Evolutionary conservation across 2,329 filamentous ascomycete genomes (phyloP).

Genomic region (Calycina marina): DNA sequence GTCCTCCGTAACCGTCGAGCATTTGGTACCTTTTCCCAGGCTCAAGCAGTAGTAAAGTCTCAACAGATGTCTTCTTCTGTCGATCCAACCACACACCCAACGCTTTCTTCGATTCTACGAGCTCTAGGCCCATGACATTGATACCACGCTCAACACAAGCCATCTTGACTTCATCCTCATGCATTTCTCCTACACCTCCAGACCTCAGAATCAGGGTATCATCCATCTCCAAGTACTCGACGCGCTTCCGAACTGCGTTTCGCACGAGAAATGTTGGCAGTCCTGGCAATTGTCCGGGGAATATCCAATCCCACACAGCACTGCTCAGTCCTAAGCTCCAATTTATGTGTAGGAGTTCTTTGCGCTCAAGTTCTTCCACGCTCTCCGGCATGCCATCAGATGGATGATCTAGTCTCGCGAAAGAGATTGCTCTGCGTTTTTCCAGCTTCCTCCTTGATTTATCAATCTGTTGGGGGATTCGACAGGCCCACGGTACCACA

Average conservation of each 20-base stretch:
- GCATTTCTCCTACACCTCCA: slow-evolving; percentile 45
- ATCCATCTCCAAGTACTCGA: slow-evolving; percentile 55
- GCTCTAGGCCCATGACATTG: slow-evolving; percentile 31
- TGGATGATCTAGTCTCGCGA: slow-evolving; percentile 25
- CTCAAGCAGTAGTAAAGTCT: slow-evolving; percentile 21
- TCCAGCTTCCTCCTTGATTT: slow-evolving; percentile 39
- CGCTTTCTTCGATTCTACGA: slow-evolving; percentile 24
- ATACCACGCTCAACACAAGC: slow-evolving; percentile 60
- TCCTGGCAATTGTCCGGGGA: slow-evolving; percentile 18
- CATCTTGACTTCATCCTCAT: slow-evolving; percentile 48
- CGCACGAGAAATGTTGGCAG: slow-evolving; percentile 36
- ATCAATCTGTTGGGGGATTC: slow-evolving; percentile 64
- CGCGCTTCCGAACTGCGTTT: slow-evolving; percentile 34
- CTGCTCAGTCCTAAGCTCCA: slow-evolving; percentile 27
- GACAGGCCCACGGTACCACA: slow-evolving; percentile 67
- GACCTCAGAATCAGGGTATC: slow-evolving; percentile 50
- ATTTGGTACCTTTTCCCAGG: too few relatives aligned
- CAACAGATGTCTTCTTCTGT: slow-evolving; percentile 20
- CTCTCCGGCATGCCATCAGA: slow-evolving; percentile 10
- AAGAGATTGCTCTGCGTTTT: slow-evolving; percentile 33
- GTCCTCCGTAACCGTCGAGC: too few relatives aligned
- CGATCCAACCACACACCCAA: slow-evolving; percentile 27
- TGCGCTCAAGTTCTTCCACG: slow-evolving; percentile 21
- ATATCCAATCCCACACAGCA: slow-evolving; percentile 29
- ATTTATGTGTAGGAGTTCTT: slow-evolving; percentile 28